phyloP scores from a whole-genome alignment of 768 basidiomycete genomes.

The Lentinula raphanica region DNA sequence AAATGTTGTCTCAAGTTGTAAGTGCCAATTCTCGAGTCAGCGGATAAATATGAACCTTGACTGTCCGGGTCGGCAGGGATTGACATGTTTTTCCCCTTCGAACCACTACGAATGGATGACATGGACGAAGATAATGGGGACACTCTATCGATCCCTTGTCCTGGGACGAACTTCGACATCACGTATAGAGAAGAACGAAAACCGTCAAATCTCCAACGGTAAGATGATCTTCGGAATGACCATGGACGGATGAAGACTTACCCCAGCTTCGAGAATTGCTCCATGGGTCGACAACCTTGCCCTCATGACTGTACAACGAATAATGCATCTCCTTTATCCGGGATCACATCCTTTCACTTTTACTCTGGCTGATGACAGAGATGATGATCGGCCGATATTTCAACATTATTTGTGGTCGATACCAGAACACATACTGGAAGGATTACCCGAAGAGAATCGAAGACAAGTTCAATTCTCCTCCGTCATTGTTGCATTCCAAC shows the following conservation, averaged over 20 bases:
- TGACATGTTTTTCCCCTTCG: slow-evolving; percentile 28
- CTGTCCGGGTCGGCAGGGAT: slow-evolving; percentile 32
- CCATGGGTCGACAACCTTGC: slow-evolving; percentile 49
- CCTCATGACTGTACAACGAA: slow-evolving; percentile 43
- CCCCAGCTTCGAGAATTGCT: slow-evolving; percentile 29
- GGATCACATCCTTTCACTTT: slow-evolving; percentile 39
- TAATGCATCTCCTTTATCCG: slow-evolving; percentile 41
- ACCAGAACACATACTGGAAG: slow-evolving; percentile 14
- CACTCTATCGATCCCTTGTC: slow-evolving; percentile 39
- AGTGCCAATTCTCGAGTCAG: slow-evolving; percentile 14
- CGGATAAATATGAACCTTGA: neutral
- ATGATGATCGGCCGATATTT: slow-evolving; percentile 36
- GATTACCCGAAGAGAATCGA: slow-evolving; percentile 9
- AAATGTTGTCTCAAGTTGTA: slow-evolving; percentile 33
- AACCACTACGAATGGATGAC: slow-evolving; percentile 29
- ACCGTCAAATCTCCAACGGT: slow-evolving; percentile 41
- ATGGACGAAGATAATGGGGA: slow-evolving; percentile 34
- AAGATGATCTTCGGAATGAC: slow-evolving; percentile 6
- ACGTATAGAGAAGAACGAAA: slow-evolving; percentile 27
- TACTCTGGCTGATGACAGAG: slow-evolving; percentile 22
- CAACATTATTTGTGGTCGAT: slow-evolving; percentile 42
- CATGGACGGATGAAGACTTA: neutral
- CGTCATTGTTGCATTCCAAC: slow-evolving; percentile 53
- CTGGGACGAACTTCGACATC: slow-evolving; percentile 26
- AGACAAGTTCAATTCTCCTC: slow-evolving; percentile 24